Conservation (phyloP, 768 basidiomycete species). For the Strobilomyces dryophilus region DNA sequence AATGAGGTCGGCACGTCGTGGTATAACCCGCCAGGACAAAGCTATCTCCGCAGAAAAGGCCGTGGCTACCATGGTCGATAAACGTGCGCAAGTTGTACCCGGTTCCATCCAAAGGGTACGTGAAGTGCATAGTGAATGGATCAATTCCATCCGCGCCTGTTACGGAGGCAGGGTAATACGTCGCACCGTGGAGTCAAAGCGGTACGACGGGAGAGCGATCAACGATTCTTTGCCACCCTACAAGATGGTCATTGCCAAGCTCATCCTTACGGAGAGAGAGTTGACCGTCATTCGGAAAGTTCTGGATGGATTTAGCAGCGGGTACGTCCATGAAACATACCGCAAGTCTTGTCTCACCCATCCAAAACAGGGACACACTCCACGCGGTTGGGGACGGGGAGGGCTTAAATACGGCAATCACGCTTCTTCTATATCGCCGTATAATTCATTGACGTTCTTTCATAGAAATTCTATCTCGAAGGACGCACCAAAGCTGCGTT, state of each 20-base stretch:
- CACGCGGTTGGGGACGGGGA: not conserved
- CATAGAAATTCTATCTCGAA: conserved; percentile 9
- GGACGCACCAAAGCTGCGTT: conserved; percentile 3
- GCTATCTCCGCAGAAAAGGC: not conserved
- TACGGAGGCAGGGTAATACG: not conserved
- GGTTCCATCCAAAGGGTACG: not conserved
- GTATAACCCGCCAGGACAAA: conserved; percentile 1
- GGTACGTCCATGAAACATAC: not conserved
- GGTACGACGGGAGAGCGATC: not conserved
- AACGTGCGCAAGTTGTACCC: not conserved
- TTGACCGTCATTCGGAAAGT: not conserved
- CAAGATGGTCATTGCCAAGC: not conserved
- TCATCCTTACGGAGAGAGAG: not conserved
- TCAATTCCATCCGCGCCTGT: not conserved
- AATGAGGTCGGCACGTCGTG: conserved; percentile 1
- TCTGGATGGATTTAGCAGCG: not conserved
- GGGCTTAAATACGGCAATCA: not conserved
- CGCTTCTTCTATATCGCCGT: too few relatives aligned
- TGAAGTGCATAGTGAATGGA: not conserved
- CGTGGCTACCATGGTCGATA: not conserved
- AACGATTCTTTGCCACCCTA: conserved; percentile 3
- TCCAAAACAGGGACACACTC: not conserved
- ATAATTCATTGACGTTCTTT: not conserved
- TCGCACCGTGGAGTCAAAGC: conserved; percentile 2
- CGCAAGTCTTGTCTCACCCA: not conserved